These are phyloP conservation scores for Violaceomyces palustris DNA, from an alignment of 1,284 basidiomycete species.

Conservation along the genomic window DNA sequence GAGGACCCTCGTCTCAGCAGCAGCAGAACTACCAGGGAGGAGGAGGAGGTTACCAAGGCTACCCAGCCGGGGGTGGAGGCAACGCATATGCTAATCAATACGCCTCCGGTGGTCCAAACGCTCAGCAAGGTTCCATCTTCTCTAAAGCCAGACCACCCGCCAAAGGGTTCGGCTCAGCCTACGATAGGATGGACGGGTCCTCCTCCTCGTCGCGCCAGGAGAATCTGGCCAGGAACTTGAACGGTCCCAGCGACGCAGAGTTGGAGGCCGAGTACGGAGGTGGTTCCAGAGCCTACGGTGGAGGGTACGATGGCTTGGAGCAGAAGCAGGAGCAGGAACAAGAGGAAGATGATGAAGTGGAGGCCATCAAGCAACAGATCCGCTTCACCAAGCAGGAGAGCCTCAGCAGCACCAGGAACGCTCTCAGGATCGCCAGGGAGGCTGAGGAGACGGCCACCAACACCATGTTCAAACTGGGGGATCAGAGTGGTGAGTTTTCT, in stretches of 20 bases:
- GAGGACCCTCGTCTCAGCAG: too few relatives aligned
- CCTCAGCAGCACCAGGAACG: conserved; percentile 84
- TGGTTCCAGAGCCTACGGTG: conserved; percentile 10
- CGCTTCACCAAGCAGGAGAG: conserved; percentile 87
- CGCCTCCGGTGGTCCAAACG: too few relatives aligned
- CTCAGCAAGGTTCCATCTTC: too few relatives aligned
- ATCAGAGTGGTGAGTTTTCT: conserved; percentile 75
- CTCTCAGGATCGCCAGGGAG: conserved; percentile 83
- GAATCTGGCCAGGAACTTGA: conserved; percentile 12
- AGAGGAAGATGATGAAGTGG: conserved; percentile 90
- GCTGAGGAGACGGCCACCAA: conserved; percentile 90
- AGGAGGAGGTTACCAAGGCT: too few relatives aligned
- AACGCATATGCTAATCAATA: too few relatives aligned
- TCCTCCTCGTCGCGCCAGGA: conserved; percentile 10
- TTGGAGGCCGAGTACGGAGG: conserved; percentile 48
- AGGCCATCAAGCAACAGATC: conserved; percentile 92
- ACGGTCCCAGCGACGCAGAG: conserved; percentile 22
- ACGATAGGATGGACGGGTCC: conserved; percentile 23
- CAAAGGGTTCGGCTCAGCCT: conserved; percentile 27
- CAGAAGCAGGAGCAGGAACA: conserved; percentile 55
- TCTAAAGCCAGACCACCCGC: conserved; percentile 30
- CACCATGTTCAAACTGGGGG: conserved; percentile 80
- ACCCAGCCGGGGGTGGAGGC: too few relatives aligned
- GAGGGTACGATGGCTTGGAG: conserved; percentile 29
- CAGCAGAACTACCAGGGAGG: too few relatives aligned